Percentiles rank a stretch among this genome's conserved stretches.
These are phyloP conservation scores for Neurospora sp. DNA, from an alignment of 2,329 filamentous ascomycete genomes.

Conservation along the genomic window DNA sequence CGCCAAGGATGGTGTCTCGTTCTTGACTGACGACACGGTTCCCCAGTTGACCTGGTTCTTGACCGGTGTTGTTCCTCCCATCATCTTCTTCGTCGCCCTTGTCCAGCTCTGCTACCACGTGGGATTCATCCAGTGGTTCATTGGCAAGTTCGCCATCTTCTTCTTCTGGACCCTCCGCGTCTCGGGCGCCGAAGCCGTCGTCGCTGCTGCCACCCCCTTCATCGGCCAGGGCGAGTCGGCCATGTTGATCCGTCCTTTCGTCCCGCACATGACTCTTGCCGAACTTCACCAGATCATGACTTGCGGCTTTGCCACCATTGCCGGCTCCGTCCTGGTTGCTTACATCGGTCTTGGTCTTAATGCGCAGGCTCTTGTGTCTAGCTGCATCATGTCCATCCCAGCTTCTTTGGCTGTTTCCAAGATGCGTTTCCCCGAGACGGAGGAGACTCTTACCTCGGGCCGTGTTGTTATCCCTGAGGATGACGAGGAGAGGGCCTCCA, in stretches of 20 bases:
- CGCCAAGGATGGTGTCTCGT: conserved; percentile 60
- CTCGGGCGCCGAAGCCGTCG: conserved; percentile 86
- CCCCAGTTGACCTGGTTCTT: conserved; percentile 55
- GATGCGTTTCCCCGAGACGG: conserved; percentile 78
- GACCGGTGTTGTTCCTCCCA: conserved; percentile 70
- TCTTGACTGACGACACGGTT: conserved; percentile 49
- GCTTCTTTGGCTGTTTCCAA: conserved; percentile 84
- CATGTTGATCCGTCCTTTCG: conserved; percentile 83
- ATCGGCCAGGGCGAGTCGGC: conserved; percentile 91
- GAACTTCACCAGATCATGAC: conserved; percentile 91
- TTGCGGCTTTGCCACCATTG: conserved; percentile 86
- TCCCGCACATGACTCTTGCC: conserved; percentile 73
- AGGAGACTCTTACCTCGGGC: conserved; percentile 76
- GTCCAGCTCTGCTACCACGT: conserved; percentile 78
- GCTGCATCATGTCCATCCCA: conserved; percentile 92
- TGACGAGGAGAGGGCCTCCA: conserved; percentile 63
- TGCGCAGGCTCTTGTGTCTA: conserved; percentile 75
- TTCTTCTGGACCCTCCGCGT: conserved; percentile 87
- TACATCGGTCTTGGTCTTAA: conserved; percentile 81
- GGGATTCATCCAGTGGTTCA: conserved; percentile 79
- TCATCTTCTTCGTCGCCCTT: conserved; percentile 94
- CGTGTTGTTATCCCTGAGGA: conserved; percentile 73
- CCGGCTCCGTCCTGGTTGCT: conserved; percentile 74
- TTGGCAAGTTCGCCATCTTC: conserved; percentile 76
- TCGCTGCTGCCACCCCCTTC: conserved; percentile 85